Percentiles rank a stretch among this genome's conserved stretches.
Evolutionary conservation across 2,329 filamentous ascomycete genomes (phyloP).

Genomic region (Leptographium lundbergii): DNA sequence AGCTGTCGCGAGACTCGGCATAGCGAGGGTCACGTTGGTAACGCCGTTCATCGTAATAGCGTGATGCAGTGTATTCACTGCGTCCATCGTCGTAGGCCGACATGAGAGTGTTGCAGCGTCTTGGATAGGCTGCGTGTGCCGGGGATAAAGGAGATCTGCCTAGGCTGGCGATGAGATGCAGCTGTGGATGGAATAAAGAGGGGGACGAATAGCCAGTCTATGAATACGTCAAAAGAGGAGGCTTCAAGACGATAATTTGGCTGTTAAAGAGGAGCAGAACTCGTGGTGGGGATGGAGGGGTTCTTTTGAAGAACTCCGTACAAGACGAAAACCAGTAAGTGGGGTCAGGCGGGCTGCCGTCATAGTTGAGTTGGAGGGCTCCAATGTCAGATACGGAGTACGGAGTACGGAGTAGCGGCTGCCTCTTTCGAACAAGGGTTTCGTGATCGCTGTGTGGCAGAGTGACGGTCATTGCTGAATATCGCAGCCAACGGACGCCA

Average conservation of each 20-base stretch:
- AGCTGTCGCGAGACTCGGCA: constrained; percentile 37
- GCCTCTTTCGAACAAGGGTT: too few relatives aligned
- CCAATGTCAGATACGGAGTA: neutral
- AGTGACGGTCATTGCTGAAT: too few relatives aligned
- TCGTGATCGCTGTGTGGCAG: neutral
- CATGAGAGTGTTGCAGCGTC: constrained; percentile 16
- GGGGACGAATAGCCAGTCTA: neutral
- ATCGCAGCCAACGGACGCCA: too few relatives aligned
- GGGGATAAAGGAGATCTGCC: too few relatives aligned
- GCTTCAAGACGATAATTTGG: neutral
- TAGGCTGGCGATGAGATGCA: neutral
- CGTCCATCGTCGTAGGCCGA: constrained; percentile 35
- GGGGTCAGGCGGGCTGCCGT: neutral
- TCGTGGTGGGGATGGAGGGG: neutral
- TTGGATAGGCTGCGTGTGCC: neutral
- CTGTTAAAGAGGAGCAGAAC: neutral
- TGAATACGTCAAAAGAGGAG: neutral
- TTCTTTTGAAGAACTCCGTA: neutral
- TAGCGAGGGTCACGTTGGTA: constrained; percentile 40
- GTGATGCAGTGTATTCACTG: constrained; percentile 19
- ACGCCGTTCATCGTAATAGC: constrained; percentile 40
- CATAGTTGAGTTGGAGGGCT: neutral
- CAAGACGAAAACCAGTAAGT: neutral
- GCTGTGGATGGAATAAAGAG: neutral
- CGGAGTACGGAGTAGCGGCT: too few relatives aligned